Evolutionary conservation across 2,329 filamentous ascomycete genomes (phyloP).

Genomic region (Pezicula rhizophila): DNA sequence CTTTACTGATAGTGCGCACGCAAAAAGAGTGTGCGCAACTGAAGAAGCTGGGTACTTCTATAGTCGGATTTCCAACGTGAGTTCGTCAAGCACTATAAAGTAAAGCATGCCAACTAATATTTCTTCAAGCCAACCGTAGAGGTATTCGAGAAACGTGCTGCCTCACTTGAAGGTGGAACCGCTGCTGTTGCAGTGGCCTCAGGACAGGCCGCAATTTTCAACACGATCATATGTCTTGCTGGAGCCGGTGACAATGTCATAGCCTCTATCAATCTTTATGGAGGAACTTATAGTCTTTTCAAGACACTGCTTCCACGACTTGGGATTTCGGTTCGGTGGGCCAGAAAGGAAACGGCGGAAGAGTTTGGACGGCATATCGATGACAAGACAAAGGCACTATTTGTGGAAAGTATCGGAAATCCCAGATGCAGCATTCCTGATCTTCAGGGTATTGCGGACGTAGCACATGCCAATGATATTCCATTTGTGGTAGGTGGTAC

Average conservation of each 20-base stretch:
- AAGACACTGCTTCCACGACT: conserved; percentile 85
- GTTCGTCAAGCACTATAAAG: background rate
- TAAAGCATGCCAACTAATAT: background rate
- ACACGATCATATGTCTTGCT: conserved; percentile 78
- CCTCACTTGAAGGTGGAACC: conserved; percentile 84
- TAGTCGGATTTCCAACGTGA: conserved; percentile 77
- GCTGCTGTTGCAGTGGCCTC: conserved; percentile 80
- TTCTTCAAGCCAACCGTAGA: conserved; percentile 71
- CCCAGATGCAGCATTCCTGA: conserved; percentile 93
- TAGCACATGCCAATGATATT: conserved; percentile 62
- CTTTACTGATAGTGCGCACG: conserved; percentile 96
- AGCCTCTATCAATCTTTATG: conserved; percentile 84
- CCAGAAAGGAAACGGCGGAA: conserved; percentile 71
- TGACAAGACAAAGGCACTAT: conserved; percentile 87
- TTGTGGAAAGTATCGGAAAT: conserved; percentile 88
- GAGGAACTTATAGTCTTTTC: conserved; percentile 95
- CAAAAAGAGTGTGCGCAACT: conserved; percentile 87
- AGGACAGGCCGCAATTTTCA: conserved; percentile 88
- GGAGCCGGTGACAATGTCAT: conserved; percentile 89
- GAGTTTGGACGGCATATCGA: conserved; percentile 80
- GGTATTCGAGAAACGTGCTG: conserved; percentile 93
- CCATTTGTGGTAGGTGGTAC: conserved; percentile 41
- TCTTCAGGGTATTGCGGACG: conserved; percentile 76
- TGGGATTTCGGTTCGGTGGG: conserved; percentile 82
- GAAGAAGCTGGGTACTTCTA: conserved; percentile 69